Evolutionary conservation across 768 basidiomycete species (phyloP), one percentile per base, ranked within the genome.

Genomic region (Udeniomyces megalosporus): DNA sequence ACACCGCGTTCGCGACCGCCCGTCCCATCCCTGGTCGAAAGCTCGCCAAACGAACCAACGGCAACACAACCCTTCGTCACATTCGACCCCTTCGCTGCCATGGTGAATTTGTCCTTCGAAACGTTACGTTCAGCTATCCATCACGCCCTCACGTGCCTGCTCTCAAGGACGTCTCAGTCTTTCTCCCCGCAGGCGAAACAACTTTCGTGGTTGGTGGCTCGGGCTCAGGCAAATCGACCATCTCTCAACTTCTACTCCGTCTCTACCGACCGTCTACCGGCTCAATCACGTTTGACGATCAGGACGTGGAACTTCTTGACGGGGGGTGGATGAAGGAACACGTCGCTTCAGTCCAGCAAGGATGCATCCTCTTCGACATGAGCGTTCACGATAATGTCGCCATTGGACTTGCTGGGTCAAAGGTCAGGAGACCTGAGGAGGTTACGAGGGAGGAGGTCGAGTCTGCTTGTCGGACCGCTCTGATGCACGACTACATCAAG

Each of bases 341-440:
- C 67, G 79, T 96, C 44, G 84, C 83, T 0, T 82, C 83, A 11
- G 83, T 99, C 20, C 91, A 95, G 73, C 82, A 81, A 49, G 82
- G 82, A 31, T 74, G 73, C 59, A 82, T 91, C 51, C 75, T 95
- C 4, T 88, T 89, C 67, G 85, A 86, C 57, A 80, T 83, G 69
- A 83, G 76, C 14, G 77, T 96, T 0, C 84, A 85, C 68, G 86
- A 92, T 67, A 96, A 96, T 68, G 80, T 95, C 63, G 85, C 86
- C 0, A 79, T 93, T 62, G 88, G 83, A 3, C 74, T 83, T 4
- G 80, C 81, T 7, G 81, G 80, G 6, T 67, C 70, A 67, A 61
- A 66, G 57, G 68, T 70, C 22, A 72, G 78, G 32, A 66, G 70
- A 3, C 77, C 78, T 0, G 74, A 78, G 58, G 77, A 80, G 26